Evolutionary conservation across 108 stramenopile genomes (phyloP).

Genomic region (Poteriospumella lacustris): DNA sequence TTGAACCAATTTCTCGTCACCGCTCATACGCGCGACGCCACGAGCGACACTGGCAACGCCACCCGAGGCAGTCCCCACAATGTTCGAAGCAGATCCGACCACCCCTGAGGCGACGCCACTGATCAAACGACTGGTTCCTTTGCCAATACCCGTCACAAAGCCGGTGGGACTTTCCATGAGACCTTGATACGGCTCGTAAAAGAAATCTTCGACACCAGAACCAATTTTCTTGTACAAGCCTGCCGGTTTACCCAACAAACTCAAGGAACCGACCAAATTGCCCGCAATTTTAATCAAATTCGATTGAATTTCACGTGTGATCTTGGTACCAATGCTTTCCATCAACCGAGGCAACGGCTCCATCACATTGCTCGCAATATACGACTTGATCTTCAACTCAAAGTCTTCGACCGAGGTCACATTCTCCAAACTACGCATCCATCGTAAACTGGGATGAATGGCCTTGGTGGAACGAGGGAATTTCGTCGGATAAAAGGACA

Average conservation of each 20-base stretch:
- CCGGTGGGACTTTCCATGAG: constrained; percentile 12
- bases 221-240: constrained; percentile 18
- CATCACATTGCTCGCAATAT: constrained; percentile 10
- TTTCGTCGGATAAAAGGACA: constrained; percentile 1
- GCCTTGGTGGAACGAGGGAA: not conserved
- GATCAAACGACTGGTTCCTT: constrained; percentile 4
- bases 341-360: not conserved
- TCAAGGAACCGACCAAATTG: constrained; percentile 13
- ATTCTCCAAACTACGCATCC: not conserved
- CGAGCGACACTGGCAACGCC: not conserved
- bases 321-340: not conserved
- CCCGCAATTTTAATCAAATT: not conserved
- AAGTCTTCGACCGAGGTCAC: not conserved
- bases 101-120: constrained; percentile 22
- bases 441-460: not conserved
- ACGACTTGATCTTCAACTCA: constrained; percentile 12
- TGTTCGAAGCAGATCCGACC: not conserved
- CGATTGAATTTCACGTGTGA: not conserved
- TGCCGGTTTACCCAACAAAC: constrained; percentile 27
- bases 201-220: constrained; percentile 20
- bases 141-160: constrained; percentile 3
- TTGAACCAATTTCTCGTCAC: not conserved
- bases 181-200: constrained; percentile 20
- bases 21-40: not conserved
- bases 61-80: constrained; percentile 6